phyloP scores from a whole-genome alignment of 192 early-diverging fungal genomes.

The Fimicolochytrium jonesii region DNA sequence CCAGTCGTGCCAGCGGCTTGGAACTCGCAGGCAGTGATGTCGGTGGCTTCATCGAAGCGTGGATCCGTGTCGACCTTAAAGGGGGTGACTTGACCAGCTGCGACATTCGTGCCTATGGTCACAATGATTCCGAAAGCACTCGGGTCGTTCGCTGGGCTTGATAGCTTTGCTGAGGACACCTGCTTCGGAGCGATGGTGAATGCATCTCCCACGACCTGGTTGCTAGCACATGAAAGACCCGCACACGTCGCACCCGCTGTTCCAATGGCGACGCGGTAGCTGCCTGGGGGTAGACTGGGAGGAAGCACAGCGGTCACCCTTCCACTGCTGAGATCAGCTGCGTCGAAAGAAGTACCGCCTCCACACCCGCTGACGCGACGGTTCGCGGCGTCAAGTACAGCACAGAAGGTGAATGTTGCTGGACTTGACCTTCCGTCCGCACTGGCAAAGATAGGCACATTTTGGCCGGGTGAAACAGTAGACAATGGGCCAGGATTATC shows the following conservation, averaged over 20 bases:
- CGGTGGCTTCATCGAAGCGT: background rate
- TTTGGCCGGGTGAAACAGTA: slow-evolving; percentile 1
- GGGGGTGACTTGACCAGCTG: background rate
- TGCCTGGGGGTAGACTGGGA: background rate
- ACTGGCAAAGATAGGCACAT: slow-evolving; percentile 15
- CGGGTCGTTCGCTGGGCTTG: slow-evolving; percentile 1
- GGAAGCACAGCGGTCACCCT: background rate
- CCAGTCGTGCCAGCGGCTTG: background rate
- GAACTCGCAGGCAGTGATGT: background rate
- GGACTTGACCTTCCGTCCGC: too few species aligned
- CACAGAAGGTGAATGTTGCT: slow-evolving; percentile 1
- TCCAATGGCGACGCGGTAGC: background rate
- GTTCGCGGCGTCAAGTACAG: background rate
- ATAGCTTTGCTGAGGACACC: background rate
- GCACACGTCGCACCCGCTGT: background rate
- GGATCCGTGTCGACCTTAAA: background rate
- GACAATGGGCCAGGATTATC: background rate
- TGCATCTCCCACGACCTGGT: background rate
- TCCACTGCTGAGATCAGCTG: slow-evolving; percentile 1
- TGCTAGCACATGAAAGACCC: background rate
- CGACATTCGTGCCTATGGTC: background rate
- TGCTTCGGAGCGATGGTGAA: background rate
- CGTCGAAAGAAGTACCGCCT: background rate
- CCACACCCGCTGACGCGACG: slow-evolving; percentile 3
- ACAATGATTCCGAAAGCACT: slow-evolving; percentile 2